phyloP scores from a whole-genome alignment of 306 rosid species.

The Malus asiatica region DNA sequence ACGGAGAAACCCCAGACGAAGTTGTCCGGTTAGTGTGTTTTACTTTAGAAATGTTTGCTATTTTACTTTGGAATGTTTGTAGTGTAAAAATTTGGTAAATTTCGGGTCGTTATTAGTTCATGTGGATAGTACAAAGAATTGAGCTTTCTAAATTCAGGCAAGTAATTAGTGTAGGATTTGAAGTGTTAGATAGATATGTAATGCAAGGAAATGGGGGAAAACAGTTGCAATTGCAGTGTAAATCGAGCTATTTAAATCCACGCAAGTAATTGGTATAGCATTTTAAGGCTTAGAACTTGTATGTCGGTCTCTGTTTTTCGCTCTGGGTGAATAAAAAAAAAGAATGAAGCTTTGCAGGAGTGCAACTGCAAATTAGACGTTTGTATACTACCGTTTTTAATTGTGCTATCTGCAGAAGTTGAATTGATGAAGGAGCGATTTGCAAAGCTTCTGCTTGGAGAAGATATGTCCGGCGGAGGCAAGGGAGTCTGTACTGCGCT shows the following conservation, averaged over 20 bases:
- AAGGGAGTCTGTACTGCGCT: constrained; percentile 43
- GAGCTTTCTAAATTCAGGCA: not conserved
- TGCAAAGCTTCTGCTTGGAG: constrained; percentile 46
- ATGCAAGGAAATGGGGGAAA: no score
- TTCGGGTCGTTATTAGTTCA: not conserved
- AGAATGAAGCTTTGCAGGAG: not conserved
- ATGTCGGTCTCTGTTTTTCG: not conserved
- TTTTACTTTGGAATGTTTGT: not conserved
- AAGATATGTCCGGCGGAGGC: constrained; percentile 50
- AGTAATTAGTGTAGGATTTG: not conserved
- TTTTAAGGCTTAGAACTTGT: not conserved
- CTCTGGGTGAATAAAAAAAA: not conserved
- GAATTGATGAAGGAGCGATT: constrained; percentile 46
- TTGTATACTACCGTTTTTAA: no score
- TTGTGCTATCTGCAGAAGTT: constrained; percentile 16
- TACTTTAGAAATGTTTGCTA: not conserved
- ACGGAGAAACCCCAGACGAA: constrained; percentile 10
- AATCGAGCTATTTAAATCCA: not conserved
- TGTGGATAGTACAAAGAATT: not conserved
- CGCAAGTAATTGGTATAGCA: no score
- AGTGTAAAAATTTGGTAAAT: not conserved
- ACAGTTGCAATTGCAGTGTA: not conserved
- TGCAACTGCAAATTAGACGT: not conserved
- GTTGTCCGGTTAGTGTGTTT: constrained; percentile 23
- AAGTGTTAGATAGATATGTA: not conserved